Conservation (phyloP, 495 filamentous ascomycete genomes). For the Penicillium maclennaniae region DNA sequence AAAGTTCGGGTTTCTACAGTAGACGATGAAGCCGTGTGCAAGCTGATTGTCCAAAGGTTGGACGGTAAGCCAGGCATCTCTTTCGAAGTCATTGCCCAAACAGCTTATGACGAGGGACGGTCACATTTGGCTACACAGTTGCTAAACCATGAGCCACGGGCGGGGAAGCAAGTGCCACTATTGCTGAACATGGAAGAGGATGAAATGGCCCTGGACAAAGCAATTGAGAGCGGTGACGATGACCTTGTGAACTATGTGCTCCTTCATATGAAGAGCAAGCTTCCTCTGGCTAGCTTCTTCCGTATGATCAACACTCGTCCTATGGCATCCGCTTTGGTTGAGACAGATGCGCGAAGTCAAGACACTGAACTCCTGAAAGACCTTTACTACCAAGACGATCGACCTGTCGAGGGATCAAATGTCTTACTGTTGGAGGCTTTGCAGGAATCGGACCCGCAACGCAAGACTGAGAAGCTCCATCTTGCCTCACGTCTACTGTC, state of each 20-base stretch:
- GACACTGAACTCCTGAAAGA: conserved; percentile 88
- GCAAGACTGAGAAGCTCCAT: conserved; percentile 76
- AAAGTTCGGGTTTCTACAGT: conserved; percentile 84
- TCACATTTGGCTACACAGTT: conserved; percentile 81
- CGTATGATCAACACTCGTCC: conserved; percentile 84
- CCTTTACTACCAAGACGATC: conserved; percentile 96
- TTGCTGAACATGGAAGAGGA: conserved; percentile 94
- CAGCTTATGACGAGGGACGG: conserved; percentile 94
- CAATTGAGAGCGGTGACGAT: conserved; percentile 91
- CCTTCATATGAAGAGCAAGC: conserved; percentile 82
- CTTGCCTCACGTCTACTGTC: conserved; percentile 74
- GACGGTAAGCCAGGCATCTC: conserved; percentile 86
- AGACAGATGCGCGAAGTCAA: conserved; percentile 70
- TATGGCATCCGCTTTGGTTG: conserved; percentile 82
- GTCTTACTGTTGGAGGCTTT: conserved; percentile 82
- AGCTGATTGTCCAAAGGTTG: conserved; percentile 80
- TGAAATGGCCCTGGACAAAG: conserved; percentile 92
- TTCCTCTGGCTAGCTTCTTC: conserved; percentile 89
- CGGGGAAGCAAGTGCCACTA: conserved; percentile 92
- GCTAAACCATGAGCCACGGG: conserved; percentile 88
- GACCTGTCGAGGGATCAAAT: conserved; percentile 81
- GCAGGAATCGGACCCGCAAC: conserved; percentile 55
- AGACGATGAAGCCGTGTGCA: conserved; percentile 84
- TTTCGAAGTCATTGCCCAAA: conserved; percentile 87
- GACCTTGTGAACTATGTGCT: conserved; percentile 90